Evolutionary conservation across 352 stramenopile species (phyloP), one percentile per base, ranked within the genome.

Genomic region (Phytophthora ramorum): DNA sequence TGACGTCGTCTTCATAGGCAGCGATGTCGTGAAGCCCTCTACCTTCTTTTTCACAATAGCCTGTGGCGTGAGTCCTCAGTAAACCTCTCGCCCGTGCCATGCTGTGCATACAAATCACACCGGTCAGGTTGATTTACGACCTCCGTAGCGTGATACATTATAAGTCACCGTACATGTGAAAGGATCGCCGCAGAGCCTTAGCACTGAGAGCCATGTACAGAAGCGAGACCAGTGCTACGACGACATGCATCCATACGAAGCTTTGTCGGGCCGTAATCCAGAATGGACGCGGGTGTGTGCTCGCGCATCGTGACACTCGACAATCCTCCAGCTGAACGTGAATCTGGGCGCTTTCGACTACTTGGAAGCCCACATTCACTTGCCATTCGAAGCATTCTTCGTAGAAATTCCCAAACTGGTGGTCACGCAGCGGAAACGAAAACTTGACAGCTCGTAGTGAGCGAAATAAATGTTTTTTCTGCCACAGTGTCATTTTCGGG

Each of bases 341-440:
- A 32, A 92, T 66, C 41, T 83, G 78, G 48, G 80, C 69, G 41
- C 56, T 73, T 45, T 91, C 62, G 16, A 87, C 62, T 32, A 80
- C 76, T 30, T 74, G 49, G 22, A 95, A 74, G 4, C 61, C 65
- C 40, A 92, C 59, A 58, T 83, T 79, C 16, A 96, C 71, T 32
- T 77, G 66, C 88, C 88, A 96, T 55, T 91, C 85, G 63, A 95
- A 96, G 58, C 88, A 96, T 44, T 96, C 88, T 43, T 82, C 66
- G 66, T 96, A 96, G 38, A 85, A 91, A 45, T 79, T 64, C 13
- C 87, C 87, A 55, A 87, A 87, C 65, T 96, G 86, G 9, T 67
- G 76, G 40, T 96, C 88, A 28, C 82, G 80, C 26, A 96, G 58
- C 4, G 69, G 65, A 32, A 96, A 85, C 12, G 71, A 67, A 43